A percentile compares a stretch with the other conserved stretches of the same genome.
Conservation (phyloP, 441 rosid genomes). For the Arabidopsis hybrid region DNA sequence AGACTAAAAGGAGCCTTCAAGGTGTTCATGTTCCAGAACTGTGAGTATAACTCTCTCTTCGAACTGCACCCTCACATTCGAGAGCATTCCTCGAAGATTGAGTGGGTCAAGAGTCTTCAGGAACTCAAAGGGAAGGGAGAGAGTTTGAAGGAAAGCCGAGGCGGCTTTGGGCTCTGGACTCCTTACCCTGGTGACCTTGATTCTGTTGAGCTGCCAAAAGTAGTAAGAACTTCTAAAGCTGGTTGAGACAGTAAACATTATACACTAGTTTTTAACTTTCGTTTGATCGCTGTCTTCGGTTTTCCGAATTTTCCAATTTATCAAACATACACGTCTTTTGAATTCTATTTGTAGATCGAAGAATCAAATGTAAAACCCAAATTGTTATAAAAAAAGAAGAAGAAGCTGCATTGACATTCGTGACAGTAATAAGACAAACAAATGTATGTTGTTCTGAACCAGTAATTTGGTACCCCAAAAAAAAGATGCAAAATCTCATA, state of each 20-base stretch:
- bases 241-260: slow-evolving; percentile 55
- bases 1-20: slow-evolving; percentile 73
- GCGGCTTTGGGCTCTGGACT: slow-evolving; percentile 96
- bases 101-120: slow-evolving; percentile 82
- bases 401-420: slow-evolving; percentile 4
- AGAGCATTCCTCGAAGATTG: slow-evolving; percentile 95
- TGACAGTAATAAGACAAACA: background rate
- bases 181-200: slow-evolving; percentile 88
- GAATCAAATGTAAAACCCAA: background rate
- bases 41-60: slow-evolving; percentile 90
- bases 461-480: background rate
- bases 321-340: background rate
- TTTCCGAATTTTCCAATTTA: slow-evolving; percentile 12
- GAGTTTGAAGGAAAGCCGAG: slow-evolving; percentile 82
- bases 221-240: slow-evolving; percentile 88
- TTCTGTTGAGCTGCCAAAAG: slow-evolving; percentile 70
- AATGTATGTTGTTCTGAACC: slow-evolving; percentile 7
- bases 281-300: background rate
- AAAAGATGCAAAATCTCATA: background rate
- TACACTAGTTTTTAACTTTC: slow-evolving; percentile 10
- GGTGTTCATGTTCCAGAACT: slow-evolving; percentile 90
- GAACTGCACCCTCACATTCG: slow-evolving; percentile 86
- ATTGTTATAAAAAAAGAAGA: background rate
- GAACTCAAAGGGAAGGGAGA: slow-evolving; percentile 86
- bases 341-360: slow-evolving; percentile 5